Percentiles rank a stretch among this genome's conserved stretches.
These are phyloP conservation scores for Xylariales sp. DNA, from an alignment of 2,329 filamentous ascomycete species.

Conservation along the genomic window DNA sequence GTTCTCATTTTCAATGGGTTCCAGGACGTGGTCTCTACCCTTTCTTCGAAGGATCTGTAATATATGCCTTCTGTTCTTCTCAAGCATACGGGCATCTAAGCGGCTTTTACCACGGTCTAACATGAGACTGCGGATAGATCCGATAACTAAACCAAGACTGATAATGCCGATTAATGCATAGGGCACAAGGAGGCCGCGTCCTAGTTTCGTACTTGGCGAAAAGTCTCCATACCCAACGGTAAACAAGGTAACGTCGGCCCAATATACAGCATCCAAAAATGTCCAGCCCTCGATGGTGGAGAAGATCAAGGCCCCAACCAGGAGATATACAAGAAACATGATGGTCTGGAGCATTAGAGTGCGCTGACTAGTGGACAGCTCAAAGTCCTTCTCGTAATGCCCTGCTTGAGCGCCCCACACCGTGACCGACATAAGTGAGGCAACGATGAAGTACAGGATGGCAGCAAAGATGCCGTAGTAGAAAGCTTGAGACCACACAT, in stretches of 20 bases:
- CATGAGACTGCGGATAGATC: slow-evolving; percentile 66
- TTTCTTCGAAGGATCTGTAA: slow-evolving; percentile 40
- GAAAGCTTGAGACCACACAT: slow-evolving; percentile 74
- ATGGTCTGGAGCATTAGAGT: slow-evolving; percentile 91
- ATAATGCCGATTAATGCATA: slow-evolving; percentile 82
- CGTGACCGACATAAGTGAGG: slow-evolving; percentile 72
- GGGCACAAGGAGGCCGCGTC: slow-evolving; percentile 71
- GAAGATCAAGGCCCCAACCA: slow-evolving; percentile 73
- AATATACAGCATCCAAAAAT: slow-evolving; percentile 76
- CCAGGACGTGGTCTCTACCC: slow-evolving; percentile 42
- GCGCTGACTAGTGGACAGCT: slow-evolving; percentile 73
- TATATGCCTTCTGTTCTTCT: slow-evolving; percentile 50
- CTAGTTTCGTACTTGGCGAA: slow-evolving; percentile 43
- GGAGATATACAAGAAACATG: slow-evolving; percentile 75
- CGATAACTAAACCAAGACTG: slow-evolving; percentile 75
- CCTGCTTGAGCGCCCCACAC: slow-evolving; percentile 67
- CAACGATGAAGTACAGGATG: slow-evolving; percentile 72
- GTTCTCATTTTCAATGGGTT: slow-evolving; percentile 35
- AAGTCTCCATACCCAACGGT: slow-evolving; percentile 62
- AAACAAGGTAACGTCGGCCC: slow-evolving; percentile 69
- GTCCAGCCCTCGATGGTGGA: slow-evolving; percentile 67
- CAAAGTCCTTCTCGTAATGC: slow-evolving; percentile 76
- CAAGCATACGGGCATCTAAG: slow-evolving; percentile 53
- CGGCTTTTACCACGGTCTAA: slow-evolving; percentile 53
- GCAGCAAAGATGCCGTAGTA: slow-evolving; percentile 83